These are phyloP conservation scores for Glycyrrhiza uralensis DNA, from an alignment of 306 rosid genomes.

Conservation along the genomic window DNA sequence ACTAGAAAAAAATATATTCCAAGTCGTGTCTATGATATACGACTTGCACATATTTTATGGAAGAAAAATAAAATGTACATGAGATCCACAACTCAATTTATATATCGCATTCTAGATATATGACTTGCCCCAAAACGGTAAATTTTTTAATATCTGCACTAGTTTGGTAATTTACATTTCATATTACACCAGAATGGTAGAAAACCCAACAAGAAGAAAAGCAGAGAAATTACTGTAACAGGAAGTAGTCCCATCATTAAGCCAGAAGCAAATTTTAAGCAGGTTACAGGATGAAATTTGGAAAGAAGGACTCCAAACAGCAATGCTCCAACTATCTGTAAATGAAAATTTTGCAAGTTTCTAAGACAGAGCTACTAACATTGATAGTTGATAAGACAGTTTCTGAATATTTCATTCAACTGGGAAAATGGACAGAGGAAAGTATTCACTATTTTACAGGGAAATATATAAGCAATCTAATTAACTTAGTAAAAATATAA, in stretches of 20 bases:
- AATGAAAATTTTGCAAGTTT: slow-evolving; percentile 20
- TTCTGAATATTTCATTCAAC: slow-evolving; percentile 2
- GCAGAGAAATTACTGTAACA: slow-evolving; percentile 52
- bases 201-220: slow-evolving; percentile 32
- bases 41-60: too few relatives aligned
- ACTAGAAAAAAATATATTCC: too few relatives aligned
- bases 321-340: slow-evolving; percentile 87
- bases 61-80: too few relatives aligned
- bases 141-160: too few relatives aligned
- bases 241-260: slow-evolving; percentile 83
- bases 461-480: slow-evolving; percentile 5
- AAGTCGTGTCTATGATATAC: too few relatives aligned
- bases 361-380: background rate
- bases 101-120: too few relatives aligned
- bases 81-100: too few relatives aligned
- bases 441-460: background rate
- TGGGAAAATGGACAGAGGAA: slow-evolving; percentile 6
- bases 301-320: slow-evolving; percentile 84
- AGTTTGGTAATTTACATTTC: too few relatives aligned
- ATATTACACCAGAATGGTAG: too few relatives aligned
- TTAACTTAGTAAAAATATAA: background rate
- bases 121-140: too few relatives aligned
- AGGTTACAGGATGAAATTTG: slow-evolving; percentile 75
- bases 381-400: background rate
- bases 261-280: slow-evolving; percentile 74